Base-by-base conservation (phyloP, 2,329 filamentous ascomycete species). In the Alternaria dauci region DNA sequence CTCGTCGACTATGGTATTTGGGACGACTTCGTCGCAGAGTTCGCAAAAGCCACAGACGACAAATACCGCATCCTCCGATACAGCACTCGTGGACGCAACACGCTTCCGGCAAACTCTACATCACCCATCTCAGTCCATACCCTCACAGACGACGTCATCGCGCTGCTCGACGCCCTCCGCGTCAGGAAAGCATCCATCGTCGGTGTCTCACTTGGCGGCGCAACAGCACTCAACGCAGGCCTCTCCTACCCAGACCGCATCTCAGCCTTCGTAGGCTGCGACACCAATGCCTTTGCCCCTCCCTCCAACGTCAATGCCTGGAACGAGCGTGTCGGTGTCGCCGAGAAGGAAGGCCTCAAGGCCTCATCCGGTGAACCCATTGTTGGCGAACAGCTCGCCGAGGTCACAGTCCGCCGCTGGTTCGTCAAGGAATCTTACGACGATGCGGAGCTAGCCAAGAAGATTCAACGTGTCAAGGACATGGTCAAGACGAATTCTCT, bases 201-300 rank as follows among this genome's bases (percentile, higher is more conserved):
- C 20, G 93, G 93, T 20, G 92, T 96, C 4, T 92, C 89, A 36
- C 88, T 95, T 76, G 93, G 93, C 64, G 93, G 93, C 53, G 91
- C 90, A 2, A 95, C 92, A 1, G 84, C 89, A 1, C 85, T 95
- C 51, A 89, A 90, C 73, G 88, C 91, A 52, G 89, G 90, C 0
- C 85, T 96, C 52, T 83, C 83, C 41, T 85, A 91, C 69, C 89
- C 91, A 0, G 64, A 80, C 1, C 83, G 87, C 43, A 79, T 93
- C 14, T 75, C 70, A 2, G 83, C 82, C 7, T 91, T 93, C 75
- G 82, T 94, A 23, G 85, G 89, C 4, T 94, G 91, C 77, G 92
- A 95, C 78, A 96, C 92, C 73, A 94, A 93, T 76, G 85, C 87
- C 8, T 84, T 87, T 5, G 88, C 89, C 0, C 92, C 90, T 60